These are phyloP conservation scores for Pleoardoris graminearum DNA, from an alignment of 2,329 filamentous ascomycete genomes.

Conservation along the genomic window DNA sequence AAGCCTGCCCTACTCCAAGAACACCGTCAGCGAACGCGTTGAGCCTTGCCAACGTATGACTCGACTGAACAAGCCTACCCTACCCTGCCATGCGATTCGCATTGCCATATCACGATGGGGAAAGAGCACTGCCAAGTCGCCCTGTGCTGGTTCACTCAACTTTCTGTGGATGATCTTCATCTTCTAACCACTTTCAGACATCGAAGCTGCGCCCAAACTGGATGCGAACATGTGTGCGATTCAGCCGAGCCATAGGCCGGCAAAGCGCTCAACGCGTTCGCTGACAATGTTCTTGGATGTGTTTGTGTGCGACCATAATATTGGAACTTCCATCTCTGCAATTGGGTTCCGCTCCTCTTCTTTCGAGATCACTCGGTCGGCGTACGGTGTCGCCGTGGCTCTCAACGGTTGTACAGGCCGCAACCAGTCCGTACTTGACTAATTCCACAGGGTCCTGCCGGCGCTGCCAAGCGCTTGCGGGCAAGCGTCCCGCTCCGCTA, in stretches of 20 bases:
- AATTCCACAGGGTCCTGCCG: slow-evolving; percentile 3
- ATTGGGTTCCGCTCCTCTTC: background rate
- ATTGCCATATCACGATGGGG: background rate
- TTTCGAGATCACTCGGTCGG: slow-evolving; percentile 1
- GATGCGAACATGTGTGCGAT: background rate
- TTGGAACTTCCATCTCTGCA: background rate
- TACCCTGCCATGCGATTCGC: slow-evolving; percentile 1
- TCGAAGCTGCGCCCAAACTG: slow-evolving; percentile 1
- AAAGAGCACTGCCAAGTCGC: slow-evolving; percentile 13
- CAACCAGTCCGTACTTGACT: slow-evolving; percentile 2
- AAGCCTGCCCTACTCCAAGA: background rate
- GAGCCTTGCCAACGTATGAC: no score
- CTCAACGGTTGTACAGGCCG: slow-evolving; percentile 19
- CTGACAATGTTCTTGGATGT: no score
- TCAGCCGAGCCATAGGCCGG: no score
- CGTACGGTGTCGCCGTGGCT: slow-evolving; percentile 6
- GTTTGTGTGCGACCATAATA: no score
- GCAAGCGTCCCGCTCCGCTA: slow-evolving; percentile 20
- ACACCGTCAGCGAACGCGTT: no score
- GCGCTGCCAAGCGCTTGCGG: slow-evolving; percentile 13
- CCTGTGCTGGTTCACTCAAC: slow-evolving; percentile 3
- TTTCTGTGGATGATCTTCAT: slow-evolving; percentile 3
- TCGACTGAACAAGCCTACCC: no score
- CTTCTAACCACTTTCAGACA: slow-evolving; percentile 6
- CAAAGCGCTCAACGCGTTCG: no score